phyloP scores from a whole-genome alignment of 306 rosid genomes.

The Betula pendula region DNA sequence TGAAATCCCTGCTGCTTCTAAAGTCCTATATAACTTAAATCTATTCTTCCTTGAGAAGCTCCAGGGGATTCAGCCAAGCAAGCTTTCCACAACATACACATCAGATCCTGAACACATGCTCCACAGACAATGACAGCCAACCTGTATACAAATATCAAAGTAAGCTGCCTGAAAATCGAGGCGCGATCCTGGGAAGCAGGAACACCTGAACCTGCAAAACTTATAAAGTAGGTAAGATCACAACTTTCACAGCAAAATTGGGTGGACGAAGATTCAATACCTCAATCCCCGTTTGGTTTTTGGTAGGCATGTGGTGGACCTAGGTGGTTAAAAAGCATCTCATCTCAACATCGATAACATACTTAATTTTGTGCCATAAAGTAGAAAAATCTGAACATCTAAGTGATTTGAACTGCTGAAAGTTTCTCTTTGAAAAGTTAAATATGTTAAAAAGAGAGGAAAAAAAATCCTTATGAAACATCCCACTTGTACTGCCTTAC shows the following conservation, averaged over 20 bases:
- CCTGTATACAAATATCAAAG: conserved; percentile 41
- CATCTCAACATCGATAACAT: too few relatives aligned
- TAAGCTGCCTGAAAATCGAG: conserved; percentile 33
- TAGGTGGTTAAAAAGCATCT: not conserved
- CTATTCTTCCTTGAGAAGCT: not conserved
- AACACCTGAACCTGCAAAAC: conserved; percentile 41
- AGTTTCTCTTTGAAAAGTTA: not conserved
- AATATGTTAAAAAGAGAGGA: not conserved
- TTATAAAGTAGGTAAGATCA: conserved; percentile 35
- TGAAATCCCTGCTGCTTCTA: conserved; percentile 5
- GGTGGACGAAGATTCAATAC: not conserved
- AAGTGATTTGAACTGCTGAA: not conserved
- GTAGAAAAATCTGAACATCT: not conserved
- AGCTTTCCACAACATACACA: conserved; percentile 24
- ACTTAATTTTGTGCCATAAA: not conserved
- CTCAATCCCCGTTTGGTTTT: not conserved
- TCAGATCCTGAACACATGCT: conserved; percentile 23
- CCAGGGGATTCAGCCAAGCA: conserved; percentile 15
- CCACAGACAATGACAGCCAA: conserved; percentile 36
- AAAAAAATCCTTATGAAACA: too few relatives aligned
- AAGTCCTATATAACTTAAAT: conserved; percentile 7
- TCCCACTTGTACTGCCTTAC: too few relatives aligned
- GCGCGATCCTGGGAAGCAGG: conserved; percentile 37
- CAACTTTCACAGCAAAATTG: conserved; percentile 16
- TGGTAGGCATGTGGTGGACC: not conserved